Percentiles rank a stretch among this genome's conserved stretches.
Evolutionary conservation across 2,329 filamentous ascomycete genomes (phyloP).

Genomic region (Colletotrichum sp.): DNA sequence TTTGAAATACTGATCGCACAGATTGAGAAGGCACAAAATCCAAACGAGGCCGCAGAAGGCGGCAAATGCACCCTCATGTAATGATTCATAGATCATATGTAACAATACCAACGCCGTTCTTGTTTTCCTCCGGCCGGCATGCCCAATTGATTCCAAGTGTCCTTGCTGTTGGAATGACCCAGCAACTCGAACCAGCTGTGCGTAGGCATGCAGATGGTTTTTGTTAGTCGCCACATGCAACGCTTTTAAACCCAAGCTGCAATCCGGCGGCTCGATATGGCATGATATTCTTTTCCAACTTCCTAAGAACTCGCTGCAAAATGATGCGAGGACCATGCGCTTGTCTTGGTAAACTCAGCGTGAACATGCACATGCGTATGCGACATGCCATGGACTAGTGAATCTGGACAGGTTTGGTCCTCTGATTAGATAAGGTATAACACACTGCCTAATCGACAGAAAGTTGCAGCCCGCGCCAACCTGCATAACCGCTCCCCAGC

Average conservation of each 20-base stretch:
- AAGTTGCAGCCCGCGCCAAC: background rate
- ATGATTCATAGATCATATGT: slow-evolving; percentile 24
- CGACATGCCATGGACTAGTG: background rate
- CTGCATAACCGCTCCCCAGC: background rate
- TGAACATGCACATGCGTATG: background rate
- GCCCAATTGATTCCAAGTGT: background rate
- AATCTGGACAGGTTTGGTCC: background rate
- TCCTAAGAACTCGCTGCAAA: background rate
- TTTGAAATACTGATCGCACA: slow-evolving; percentile 95
- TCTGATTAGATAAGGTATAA: background rate
- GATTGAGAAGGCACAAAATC: slow-evolving; percentile 94
- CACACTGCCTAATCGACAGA: background rate
- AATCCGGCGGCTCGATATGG: background rate
- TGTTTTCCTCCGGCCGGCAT: background rate
- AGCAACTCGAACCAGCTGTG: background rate
- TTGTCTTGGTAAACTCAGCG: background rate
- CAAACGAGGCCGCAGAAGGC: slow-evolving; percentile 78
- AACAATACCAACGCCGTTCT: background rate
- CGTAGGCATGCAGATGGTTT: background rate
- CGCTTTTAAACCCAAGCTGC: background rate
- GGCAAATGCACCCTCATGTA: slow-evolving; percentile 90
- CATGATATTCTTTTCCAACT: background rate
- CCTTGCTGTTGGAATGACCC: background rate
- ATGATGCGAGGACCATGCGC: background rate
- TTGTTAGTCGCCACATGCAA: background rate